Conservation (phyloP, 176 grass and related monocot species). For the Bonia amplexicaulis region DNA sequence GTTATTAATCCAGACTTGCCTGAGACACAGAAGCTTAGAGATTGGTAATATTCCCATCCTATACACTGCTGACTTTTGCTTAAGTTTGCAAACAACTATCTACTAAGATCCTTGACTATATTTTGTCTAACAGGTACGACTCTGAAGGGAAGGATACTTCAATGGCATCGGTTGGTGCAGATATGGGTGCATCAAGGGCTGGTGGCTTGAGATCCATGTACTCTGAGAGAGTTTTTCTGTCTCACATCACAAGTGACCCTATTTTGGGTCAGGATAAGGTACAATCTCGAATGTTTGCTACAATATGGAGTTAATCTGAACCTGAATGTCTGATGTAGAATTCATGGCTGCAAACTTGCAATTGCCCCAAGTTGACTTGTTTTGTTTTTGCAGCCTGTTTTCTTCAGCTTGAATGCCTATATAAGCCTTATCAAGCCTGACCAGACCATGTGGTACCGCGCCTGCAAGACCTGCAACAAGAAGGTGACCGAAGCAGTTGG, state of each 20-base stretch:
- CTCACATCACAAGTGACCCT: slow-evolving; percentile 72
- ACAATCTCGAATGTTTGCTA: background rate
- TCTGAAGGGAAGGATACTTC: slow-evolving; percentile 69
- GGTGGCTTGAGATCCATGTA: slow-evolving; percentile 71
- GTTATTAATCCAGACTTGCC: slow-evolving; percentile 63
- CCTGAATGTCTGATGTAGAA: background rate
- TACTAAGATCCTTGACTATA: background rate
- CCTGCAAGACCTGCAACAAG: slow-evolving; percentile 94
- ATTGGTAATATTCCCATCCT: slow-evolving; percentile 43
- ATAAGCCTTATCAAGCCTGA: slow-evolving; percentile 89
- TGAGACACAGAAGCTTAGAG: slow-evolving; percentile 57
- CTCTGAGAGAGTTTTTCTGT: slow-evolving; percentile 80
- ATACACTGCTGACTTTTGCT: background rate
- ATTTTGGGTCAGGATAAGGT: slow-evolving; percentile 89
- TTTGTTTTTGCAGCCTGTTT: slow-evolving; percentile 54
- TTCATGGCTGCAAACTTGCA: background rate
- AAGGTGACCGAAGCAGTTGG: slow-evolving; percentile 76
- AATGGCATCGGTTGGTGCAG: slow-evolving; percentile 70
- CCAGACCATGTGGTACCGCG: slow-evolving; percentile 92
- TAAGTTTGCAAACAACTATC: background rate
- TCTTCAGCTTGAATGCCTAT: slow-evolving; percentile 64
- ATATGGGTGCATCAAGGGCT: slow-evolving; percentile 39
- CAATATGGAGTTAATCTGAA: background rate
- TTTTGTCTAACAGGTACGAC: slow-evolving; percentile 63
- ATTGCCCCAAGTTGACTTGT: background rate